Base-by-base conservation (phyloP, 306 rosid species). In the Casuarina cunninghamiana region DNA sequence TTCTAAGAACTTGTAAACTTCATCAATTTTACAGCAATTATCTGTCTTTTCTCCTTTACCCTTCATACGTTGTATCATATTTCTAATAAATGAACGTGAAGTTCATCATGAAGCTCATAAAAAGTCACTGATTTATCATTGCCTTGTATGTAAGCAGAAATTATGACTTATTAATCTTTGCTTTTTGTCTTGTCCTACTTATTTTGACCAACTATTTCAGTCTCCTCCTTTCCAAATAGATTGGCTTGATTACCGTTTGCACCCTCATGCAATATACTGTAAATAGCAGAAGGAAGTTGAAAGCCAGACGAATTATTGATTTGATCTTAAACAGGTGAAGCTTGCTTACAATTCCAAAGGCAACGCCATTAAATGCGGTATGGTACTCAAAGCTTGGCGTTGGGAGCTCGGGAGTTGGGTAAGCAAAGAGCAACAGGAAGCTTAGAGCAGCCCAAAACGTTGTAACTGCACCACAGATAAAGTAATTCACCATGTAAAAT, bases 311-410 rank as follows among this genome's bases (percentile, higher is more conserved):
- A 41, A 70, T 69, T 10, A 38, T 70, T 58, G 41, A 60, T 75
- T 13, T 72, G 49, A 61, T 55, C 77, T 75, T 77, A 70, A 45
- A 83, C 42, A 72, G 65, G 54, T 37, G 69, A 79, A 66, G 49
- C 61, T 74, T 68, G 75, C 99, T 91, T 91, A 96, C 99, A 74
- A 96, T 96, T 84, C 99, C 99, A 77, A 93, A 80, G 5, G 98
- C 97, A 80, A 93, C 99, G 17, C 99, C 99, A 74, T 84, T 70
- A 83, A 96, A 96, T 61, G 98, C 97, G 6, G 99, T 84, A 87
- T 96, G 99, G 87, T 72, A 87, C 94, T 93, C 98, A 68, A 86
- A 93, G 80, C 99, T 96, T 81, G 99, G 99, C 75, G 98, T 96
- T 53, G 96, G 98, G 46, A 88, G 69, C 84, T 96, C 99, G 4